A percentile compares a stretch with the other conserved stretches of the same genome.
phyloP scores from a whole-genome alignment of 805 yeast species.

The Monosporozyma aerobia region DNA sequence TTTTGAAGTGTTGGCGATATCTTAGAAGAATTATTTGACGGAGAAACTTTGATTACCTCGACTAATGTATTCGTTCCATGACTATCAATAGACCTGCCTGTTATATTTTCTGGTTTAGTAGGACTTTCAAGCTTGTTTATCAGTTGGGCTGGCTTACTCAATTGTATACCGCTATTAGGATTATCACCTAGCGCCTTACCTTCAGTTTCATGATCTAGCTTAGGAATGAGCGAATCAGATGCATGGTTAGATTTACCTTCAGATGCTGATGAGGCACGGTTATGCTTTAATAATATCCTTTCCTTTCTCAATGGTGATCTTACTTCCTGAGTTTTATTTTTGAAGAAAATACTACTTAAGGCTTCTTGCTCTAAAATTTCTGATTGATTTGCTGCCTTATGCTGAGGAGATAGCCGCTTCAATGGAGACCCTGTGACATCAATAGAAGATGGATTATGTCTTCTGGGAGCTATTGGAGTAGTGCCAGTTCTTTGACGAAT shows the following conservation, averaged over 20 bases:
- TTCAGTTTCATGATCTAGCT: neutral
- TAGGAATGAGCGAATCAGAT: neutral
- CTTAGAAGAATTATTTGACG: neutral
- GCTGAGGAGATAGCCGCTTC: slow-evolving; percentile 14
- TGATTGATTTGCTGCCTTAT: slow-evolving; percentile 4
- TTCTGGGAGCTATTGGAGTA: slow-evolving; percentile 1
- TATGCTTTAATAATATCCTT: neutral
- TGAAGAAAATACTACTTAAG: slow-evolving; percentile 21
- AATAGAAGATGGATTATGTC: slow-evolving; percentile 11
- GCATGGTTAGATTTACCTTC: neutral
- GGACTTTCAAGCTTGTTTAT: neutral
- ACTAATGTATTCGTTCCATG: neutral
- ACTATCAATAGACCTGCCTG: neutral
- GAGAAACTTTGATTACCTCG: neutral
- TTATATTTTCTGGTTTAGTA: neutral
- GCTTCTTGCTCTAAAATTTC: slow-evolving; percentile 23
- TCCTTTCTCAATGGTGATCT: neutral
- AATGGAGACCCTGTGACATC: slow-evolving; percentile 27
- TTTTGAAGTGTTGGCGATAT: neutral
- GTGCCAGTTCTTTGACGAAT: slow-evolving; percentile 2
- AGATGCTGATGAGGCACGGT: neutral
- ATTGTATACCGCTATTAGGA: neutral
- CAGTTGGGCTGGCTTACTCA: neutral
- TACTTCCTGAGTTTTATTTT: slow-evolving; percentile 3
- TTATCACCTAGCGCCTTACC: neutral